phyloP scores from a whole-genome alignment of 305 asterid species.

The Petunia hybrid region DNA sequence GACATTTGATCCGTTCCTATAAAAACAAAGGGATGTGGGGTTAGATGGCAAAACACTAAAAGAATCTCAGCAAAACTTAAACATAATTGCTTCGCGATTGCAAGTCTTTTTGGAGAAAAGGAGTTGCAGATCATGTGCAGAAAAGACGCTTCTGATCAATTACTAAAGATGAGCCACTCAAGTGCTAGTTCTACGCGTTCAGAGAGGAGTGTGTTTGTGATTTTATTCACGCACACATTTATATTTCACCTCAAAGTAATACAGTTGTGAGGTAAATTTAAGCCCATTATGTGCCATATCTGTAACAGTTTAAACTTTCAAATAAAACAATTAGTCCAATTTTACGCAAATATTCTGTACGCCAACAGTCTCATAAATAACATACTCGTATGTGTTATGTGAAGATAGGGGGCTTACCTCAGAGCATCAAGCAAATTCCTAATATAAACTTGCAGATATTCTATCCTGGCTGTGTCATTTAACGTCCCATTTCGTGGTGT shows the following conservation, averaged over 20 bases:
- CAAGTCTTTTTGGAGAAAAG: no score
- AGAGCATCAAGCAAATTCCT: conserved; percentile 55
- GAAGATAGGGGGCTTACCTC: conserved; percentile 42
- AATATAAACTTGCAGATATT: conserved; percentile 53
- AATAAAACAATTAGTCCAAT: not conserved
- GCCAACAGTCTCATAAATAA: not conserved
- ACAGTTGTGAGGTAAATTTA: not conserved
- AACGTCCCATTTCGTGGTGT: conserved; percentile 49
- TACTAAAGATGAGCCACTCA: not conserved
- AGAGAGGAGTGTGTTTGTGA: not conserved
- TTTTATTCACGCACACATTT: not conserved
- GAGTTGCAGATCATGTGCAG: no score
- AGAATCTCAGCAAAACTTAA: no score
- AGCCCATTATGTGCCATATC: not conserved
- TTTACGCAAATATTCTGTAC: not conserved
- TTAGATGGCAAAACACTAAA: no score
- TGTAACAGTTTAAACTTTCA: not conserved
- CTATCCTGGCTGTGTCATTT: conserved; percentile 53
- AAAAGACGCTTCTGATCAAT: not conserved
- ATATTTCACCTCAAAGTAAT: not conserved
- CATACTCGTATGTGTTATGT: not conserved
- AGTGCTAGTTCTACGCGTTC: not conserved
- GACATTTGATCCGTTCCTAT: conserved; percentile 44
- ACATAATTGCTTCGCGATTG: no score
- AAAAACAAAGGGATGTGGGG: no score